phyloP scores from a whole-genome alignment of 768 basidiomycete genomes.

The Pulveroboletus frians region DNA sequence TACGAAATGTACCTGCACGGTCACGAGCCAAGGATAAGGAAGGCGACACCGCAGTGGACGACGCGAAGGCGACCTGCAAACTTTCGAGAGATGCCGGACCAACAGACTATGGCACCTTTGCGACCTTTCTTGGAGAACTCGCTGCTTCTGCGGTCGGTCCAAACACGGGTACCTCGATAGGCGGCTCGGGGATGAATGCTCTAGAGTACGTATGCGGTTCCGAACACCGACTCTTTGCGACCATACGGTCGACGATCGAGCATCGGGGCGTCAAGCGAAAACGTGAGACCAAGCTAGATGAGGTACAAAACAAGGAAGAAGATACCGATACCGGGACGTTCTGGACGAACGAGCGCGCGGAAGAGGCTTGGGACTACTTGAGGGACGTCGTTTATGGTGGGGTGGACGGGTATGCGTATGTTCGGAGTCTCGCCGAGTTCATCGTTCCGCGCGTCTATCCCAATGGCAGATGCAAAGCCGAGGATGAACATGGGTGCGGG shows the following conservation, averaged over 20 bases:
- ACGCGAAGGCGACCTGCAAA: slow-evolving; percentile 40
- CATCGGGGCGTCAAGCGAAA: slow-evolving; percentile 16
- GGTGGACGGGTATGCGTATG: slow-evolving; percentile 69
- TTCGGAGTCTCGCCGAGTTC: slow-evolving; percentile 73
- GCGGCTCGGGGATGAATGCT: background rate
- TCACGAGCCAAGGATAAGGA: slow-evolving; percentile 50
- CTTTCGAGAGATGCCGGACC: slow-evolving; percentile 48
- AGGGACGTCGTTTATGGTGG: slow-evolving; percentile 78
- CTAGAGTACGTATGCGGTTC: slow-evolving; percentile 12
- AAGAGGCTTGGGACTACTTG: slow-evolving; percentile 61
- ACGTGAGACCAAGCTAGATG: slow-evolving; percentile 12
- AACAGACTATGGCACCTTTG: slow-evolving; percentile 60
- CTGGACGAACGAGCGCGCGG: slow-evolving; percentile 46
- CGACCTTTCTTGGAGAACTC: slow-evolving; percentile 44
- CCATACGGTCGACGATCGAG: slow-evolving; percentile 36
- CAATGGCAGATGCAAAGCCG: background rate
- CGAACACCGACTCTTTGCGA: slow-evolving; percentile 28
- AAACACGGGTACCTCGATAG: slow-evolving; percentile 10
- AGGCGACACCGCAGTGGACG: slow-evolving; percentile 33
- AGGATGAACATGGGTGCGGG: background rate
- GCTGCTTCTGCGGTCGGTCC: slow-evolving; percentile 29
- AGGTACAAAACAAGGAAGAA: background rate
- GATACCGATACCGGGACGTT: slow-evolving; percentile 31
- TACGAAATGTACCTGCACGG: slow-evolving; percentile 46
- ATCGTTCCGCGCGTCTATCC: slow-evolving; percentile 32